Evolutionary conservation across 257 asterid species (phyloP).

Genomic region (Solanum sitiens): DNA sequence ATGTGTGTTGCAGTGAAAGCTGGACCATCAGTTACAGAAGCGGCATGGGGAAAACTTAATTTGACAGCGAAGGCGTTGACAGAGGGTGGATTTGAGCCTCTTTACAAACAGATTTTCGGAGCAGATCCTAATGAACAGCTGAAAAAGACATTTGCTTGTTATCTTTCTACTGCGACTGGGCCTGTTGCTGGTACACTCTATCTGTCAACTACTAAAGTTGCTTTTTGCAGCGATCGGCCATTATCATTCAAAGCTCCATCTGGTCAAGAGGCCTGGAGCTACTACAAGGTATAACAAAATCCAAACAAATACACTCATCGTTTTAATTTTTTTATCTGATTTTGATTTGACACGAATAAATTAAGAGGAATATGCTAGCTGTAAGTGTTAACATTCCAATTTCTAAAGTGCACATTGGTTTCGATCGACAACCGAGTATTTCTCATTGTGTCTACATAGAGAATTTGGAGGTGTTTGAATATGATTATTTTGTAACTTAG

Average conservation of each 20-base stretch:
- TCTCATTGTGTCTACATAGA: neutral
- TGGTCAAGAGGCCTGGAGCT: constrained; percentile 80
- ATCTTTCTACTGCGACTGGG: constrained; percentile 74
- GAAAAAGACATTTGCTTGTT: constrained; percentile 73
- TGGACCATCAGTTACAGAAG: constrained; percentile 56
- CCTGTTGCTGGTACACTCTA: constrained; percentile 88
- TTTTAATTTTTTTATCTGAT: neutral
- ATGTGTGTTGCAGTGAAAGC: constrained; percentile 36
- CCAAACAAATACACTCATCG: neutral
- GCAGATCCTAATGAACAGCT: constrained; percentile 48
- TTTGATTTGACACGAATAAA: neutral
- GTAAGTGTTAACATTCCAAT: too few relatives aligned
- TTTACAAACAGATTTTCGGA: constrained; percentile 52
- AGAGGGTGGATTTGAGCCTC: constrained; percentile 74
- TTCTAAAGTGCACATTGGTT: neutral
- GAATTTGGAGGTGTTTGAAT: neutral
- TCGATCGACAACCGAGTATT: neutral
- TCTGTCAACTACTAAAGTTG: constrained; percentile 52
- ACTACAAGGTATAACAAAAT: constrained; percentile 50
- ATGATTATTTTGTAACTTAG: neutral
- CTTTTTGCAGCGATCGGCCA: constrained; percentile 83
- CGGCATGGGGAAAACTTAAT: constrained; percentile 84
- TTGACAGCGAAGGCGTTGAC: constrained; percentile 62
- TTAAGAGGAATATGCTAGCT: neutral
- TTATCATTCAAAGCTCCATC: constrained; percentile 69